Evolutionary conservation across 2,329 filamentous ascomycete genomes (phyloP).

Genomic region (Xenosphaeropsis pyriputrescens): DNA sequence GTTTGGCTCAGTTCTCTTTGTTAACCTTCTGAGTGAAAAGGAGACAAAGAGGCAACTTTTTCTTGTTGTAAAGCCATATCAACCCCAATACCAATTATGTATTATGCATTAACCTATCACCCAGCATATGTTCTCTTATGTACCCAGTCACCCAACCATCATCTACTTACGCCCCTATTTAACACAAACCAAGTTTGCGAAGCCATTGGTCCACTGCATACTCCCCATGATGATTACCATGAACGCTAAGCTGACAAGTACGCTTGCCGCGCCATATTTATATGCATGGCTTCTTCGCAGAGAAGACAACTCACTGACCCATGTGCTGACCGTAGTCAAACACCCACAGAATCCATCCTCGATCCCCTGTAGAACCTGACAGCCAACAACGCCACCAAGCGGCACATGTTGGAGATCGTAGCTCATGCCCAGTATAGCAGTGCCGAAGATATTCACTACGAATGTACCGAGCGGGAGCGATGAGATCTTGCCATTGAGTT

Average conservation of each 20-base stretch:
- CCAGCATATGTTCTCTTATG: no score
- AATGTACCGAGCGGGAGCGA: constrained; percentile 82
- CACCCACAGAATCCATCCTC: constrained; percentile 56
- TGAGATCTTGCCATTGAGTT: constrained; percentile 51
- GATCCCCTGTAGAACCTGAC: constrained; percentile 52
- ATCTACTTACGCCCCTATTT: no score
- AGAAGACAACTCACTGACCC: constrained; percentile 43
- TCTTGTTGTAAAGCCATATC: no score
- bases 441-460: constrained; percentile 64
- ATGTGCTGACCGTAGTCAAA: constrained; percentile 52
- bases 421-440: constrained; percentile 57
- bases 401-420: constrained; percentile 65
- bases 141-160: no score
- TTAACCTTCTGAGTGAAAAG: no score
- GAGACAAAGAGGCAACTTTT: no score
- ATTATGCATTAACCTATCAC: no score
- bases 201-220: constrained; percentile 53
- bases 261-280: constrained; percentile 48
- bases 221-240: constrained; percentile 63
- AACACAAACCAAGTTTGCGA: constrained; percentile 12
- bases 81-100: no score
- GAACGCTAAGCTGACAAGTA: constrained; percentile 39
- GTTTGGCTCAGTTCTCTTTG: no score
- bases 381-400: constrained; percentile 38
- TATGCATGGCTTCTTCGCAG: constrained; percentile 46